Evolutionary conservation across 2,329 filamentous ascomycete species (phyloP).

Genomic region (Verticillium nubilum): DNA sequence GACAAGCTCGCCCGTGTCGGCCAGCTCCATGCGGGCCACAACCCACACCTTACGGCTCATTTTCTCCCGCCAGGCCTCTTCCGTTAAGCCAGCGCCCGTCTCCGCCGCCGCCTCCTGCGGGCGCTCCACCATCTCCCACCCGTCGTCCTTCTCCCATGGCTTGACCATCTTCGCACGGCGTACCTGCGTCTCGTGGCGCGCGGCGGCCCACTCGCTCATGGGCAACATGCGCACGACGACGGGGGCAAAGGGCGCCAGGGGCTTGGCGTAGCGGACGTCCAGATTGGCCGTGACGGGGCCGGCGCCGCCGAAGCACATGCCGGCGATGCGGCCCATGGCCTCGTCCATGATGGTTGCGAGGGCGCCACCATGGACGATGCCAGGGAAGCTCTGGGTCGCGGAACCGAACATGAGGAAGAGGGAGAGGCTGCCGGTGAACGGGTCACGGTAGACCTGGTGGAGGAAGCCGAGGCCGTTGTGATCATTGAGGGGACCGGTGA

Average conservation of each 20-base stretch:
- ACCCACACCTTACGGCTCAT: conserved; percentile 10
- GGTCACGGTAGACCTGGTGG: conserved; percentile 25
- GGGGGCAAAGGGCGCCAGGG: conserved; percentile 2
- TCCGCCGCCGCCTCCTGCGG: conserved; percentile 1
- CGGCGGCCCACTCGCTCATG: not conserved
- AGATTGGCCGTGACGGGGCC: not conserved
- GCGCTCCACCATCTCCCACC: not conserved
- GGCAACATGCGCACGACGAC: conserved; percentile 7
- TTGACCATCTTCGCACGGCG: not conserved
- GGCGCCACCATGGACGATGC: conserved; percentile 30
- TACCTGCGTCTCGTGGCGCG: not conserved
- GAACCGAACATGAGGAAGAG: conserved; percentile 26
- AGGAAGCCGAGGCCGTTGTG: conserved; percentile 23
- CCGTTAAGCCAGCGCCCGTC: not conserved
- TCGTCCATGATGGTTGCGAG: conserved; percentile 30
- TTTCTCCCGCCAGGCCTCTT: not conserved
- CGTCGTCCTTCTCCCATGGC: not conserved
- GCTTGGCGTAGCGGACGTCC: conserved; percentile 5
- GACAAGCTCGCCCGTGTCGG: not conserved
- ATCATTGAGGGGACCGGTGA: conserved; percentile 23
- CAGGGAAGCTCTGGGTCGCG: conserved; percentile 24
- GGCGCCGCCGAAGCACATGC: not conserved
- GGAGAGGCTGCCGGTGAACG: conserved; percentile 18
- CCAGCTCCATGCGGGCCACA: conserved; percentile 6
- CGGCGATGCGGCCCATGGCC: conserved; percentile 22